Conservation (phyloP, 371 early-diverging fungal species). For the Mortierella sp. region DNA sequence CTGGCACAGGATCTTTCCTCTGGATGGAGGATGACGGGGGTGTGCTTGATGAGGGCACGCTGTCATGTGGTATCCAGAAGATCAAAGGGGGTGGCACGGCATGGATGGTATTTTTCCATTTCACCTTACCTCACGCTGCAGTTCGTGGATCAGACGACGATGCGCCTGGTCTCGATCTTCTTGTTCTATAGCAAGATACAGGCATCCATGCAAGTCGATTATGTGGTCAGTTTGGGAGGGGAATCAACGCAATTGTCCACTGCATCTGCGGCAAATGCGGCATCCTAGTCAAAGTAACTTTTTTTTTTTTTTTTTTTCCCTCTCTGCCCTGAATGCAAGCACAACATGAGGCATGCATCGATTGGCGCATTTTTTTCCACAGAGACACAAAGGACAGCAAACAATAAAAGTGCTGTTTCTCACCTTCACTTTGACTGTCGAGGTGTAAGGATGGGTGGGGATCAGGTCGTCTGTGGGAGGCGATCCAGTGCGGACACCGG, state of each 20-base stretch:
- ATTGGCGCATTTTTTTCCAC: too few species aligned
- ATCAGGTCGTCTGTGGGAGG: slow-evolving; percentile 9
- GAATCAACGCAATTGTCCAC: too few species aligned
- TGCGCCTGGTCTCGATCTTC: slow-evolving; percentile 9
- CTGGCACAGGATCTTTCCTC: neutral
- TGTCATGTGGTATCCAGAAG: neutral
- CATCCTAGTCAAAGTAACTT: too few species aligned
- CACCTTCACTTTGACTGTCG: slow-evolving; percentile 13
- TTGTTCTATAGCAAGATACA: neutral
- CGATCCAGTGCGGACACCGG: slow-evolving; percentile 39
- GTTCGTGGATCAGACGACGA: slow-evolving; percentile 22
- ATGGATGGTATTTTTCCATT: neutral
- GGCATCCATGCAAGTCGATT: neutral
- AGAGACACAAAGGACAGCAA: too few species aligned
- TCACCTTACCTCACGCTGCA: slow-evolving; percentile 45
- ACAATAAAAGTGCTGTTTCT: too few species aligned
- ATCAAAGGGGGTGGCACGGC: too few species aligned
- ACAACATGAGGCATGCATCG: too few species aligned
- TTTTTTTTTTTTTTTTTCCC: too few species aligned
- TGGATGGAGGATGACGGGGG: too few species aligned
- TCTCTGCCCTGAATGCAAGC: too few species aligned
- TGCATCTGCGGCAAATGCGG: too few species aligned
- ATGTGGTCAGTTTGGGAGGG: neutral
- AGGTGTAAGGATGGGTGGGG: neutral
- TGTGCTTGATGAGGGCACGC: neutral